Evolutionary conservation across 306 rosid genomes (phyloP), one percentile per base, ranked within the genome.

Genomic region (cucumber (Cucumis sativus)): DNA sequence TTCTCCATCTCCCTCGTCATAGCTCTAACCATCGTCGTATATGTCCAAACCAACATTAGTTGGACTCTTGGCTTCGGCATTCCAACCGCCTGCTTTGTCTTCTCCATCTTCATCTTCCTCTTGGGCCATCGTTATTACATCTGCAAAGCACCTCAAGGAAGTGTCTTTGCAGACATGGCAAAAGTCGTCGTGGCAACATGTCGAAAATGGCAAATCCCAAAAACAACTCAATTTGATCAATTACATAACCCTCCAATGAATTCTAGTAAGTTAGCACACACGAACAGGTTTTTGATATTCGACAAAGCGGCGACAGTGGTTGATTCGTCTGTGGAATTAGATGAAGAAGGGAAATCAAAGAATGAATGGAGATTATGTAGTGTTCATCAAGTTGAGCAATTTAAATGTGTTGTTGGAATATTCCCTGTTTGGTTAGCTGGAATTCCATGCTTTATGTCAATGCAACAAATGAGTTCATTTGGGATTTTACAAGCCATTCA

Each of bases 401-500:
- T 91, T 4, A 89, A 88, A 76, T 77, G 83, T 12, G 55, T 91
- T 14, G 20, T 89, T 13, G 61, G 69, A 6, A 80, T 85, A 0
- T 30, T 88, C 10, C 94, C 91, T 0, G 74, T 88, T 81, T 88
- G 90, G 88, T 2, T 81, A 11, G 71, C 88, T 7, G 92, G 89
- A 79, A 73, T 91, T n/a, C 7, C 82, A 28, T 86, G 91, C 28
- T 85, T 85, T 58, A 56, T 89, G 2, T 45, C 84, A 10, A 86
- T 85, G 92, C 76, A 67, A 15, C 97, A 91, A 79, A 80, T 84
- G 67, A 35, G 58, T 18, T 78, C 91, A 2, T 91, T 83, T 12
- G 88, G 94, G n/a, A 82, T 82, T 52, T 81, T 91, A 54, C 93
- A 91, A 81, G 84, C 88, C 5, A 15, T 85, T 49, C 92, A 91